Evolutionary conservation across 164 flowering plant genomes (phyloP), one percentile per base, ranked within the genome.

Genomic region (Pachysandra terminalis): DNA sequence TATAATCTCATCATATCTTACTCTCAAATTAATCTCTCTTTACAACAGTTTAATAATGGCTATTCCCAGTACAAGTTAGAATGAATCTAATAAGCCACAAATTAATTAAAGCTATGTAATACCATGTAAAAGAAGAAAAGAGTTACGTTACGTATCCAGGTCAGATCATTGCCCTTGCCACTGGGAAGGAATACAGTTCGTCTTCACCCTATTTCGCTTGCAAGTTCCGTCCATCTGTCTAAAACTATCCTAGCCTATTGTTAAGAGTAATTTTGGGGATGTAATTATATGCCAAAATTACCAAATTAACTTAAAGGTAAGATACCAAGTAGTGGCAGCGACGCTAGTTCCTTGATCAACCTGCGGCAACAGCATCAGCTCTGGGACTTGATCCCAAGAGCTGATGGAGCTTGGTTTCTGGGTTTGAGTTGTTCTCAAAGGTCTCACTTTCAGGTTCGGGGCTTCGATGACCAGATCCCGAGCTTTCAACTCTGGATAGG

Each of bases 311-410:
- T 48, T 14, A 40, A 28, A 57, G 16, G 59, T 35, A 40, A 61
- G 49, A 59, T n/a, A 24, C 45, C 57, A 61, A 35, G 23, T 15
- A 25, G 41, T 15, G 48, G 61, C 16, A 32, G 37, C 32, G 35
- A 27, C 3, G 8, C 37, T 0, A 15, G 49, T 52, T 19, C 25
- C 51, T 69, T 23, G 19, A 40, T 88, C 77, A 94, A 79, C 97
- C 81, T 65, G 97, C 97, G 45, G 86, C 94, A n/a, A 92, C 93
- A 10, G 92, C 88, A 74, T 91, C 91, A 0, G 93, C 65, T 66
- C 96, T 74, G 1, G 92, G 84, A 55, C 81, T 95, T n/a, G 90
- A 53, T 56, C 81, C 87, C 69, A 95, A 68, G 58, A 95, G 94
- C 66, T 92, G 98, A 71, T 81, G 96, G 56, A 91, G 86, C 81